Evolutionary conservation across 2,329 filamentous ascomycete species (phyloP), one percentile per base, ranked within the genome.

Genomic region (Hypoxylon sp.): DNA sequence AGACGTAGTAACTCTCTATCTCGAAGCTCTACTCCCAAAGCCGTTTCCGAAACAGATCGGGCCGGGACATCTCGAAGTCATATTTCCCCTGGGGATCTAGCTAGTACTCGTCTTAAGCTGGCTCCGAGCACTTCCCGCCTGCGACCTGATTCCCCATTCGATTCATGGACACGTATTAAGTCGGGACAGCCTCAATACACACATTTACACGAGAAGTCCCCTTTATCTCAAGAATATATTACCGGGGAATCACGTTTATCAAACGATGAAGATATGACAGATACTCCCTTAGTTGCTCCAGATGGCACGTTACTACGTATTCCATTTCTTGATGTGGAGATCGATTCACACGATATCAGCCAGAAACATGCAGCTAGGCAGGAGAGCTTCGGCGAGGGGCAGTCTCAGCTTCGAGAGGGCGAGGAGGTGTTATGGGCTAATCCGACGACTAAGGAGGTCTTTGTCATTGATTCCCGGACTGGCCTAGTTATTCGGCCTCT

Each of bases 381-480:
- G 17, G 50, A 53, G 25, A 56, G 25, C 13, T 9, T 23, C 1
- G 7, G n/a, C 11, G 36, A 19, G 30, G 53, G 60, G 25, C 36
- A 13, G 46, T 23, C 68, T 73, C 38, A 50, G 7, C 19, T 28
- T 32, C 81, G 82, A 52, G 75, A 75, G n/a, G 75, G 75, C 32
- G 73, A 77, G 6, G 76, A 79, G 0, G 75, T 88, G 0, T 65
- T 79, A 14, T 93, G 91, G 91, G 82, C 80, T 1, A 87, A 93
- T 71, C 89, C 90, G 0, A 73, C 79, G 7, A 91, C 87, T 0
- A 85, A 84, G 68, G 79, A 85, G 63, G 80, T 71, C 1, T 83
- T 82, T 49, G 60, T 80, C 1, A 76, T 91, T n/a, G 86, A 90
- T 68, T 73, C 81, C 5, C 82, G 85, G 19, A 91, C 88, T 9